Evolutionary conservation across 2,329 filamentous ascomycete genomes (phyloP), one percentile per base, ranked within the genome.

Genomic region (Pyrenophora graminea): DNA sequence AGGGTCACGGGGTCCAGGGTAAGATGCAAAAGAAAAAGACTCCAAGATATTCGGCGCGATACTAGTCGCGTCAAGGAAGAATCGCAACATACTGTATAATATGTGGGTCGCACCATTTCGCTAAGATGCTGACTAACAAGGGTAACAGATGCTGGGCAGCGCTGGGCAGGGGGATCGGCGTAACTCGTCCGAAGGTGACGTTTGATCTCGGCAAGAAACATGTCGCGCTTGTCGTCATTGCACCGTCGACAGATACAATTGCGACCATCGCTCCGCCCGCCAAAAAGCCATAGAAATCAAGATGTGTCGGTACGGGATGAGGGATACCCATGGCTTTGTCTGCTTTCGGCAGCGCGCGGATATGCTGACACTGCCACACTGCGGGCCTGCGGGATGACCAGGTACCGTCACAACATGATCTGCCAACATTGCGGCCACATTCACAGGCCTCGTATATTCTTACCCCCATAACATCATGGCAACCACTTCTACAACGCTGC

Each of bases 301-400:
- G 53, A 49, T 55, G 44, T 36, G 38, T 48, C 39, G 18, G 38
- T 42, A 41, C 25, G 47, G 34, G 50, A 36, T 39, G 40, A 45
- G 18, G 46, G 48, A 41, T 40, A 38, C 41, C 36, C 33, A 55
- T 51, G 46, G 55, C 33, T 45, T 46, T 47, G 43, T 48, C 41
- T 48, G 55, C 48, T 36, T 36, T 51, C 61, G 63, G 63, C 60
- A 59, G 55, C 41, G 43, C 49, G 59, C 63, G 63, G 63, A 59
- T 52, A 54, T 5, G 51, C 56, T 55, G 48, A 58, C 63, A 64
- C 63, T 64, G 63, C 63, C 63, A 64, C 63, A 66, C 48, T 27
- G 49, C 56, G 56, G 53, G 48, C 44, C 48, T 38, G 49, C 56
- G 56, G 53, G 48, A 45, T 51, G 55, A 34, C 39, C 56, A 48